Evolutionary conservation across 331 rosid genomes (phyloP).

Genomic region (Rosa hybrid): DNA sequence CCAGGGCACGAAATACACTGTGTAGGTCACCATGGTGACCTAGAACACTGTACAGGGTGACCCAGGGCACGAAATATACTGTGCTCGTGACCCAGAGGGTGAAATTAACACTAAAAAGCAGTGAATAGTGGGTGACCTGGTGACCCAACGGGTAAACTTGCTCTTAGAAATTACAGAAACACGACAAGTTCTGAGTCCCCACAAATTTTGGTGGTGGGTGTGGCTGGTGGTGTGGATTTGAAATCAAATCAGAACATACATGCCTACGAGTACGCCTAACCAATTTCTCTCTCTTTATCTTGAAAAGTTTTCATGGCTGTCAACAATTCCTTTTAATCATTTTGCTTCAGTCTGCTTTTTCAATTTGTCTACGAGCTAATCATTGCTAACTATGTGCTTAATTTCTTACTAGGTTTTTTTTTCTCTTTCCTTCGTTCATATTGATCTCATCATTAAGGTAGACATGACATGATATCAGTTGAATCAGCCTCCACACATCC

Average conservation of each 20-base stretch:
- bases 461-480: too few species aligned
- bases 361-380: neutral
- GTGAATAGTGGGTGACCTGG: too few species aligned
- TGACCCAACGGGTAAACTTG: too few species aligned
- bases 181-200: constrained; percentile 48
- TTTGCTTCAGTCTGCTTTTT: neutral
- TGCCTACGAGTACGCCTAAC: constrained; percentile 1
- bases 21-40: too few species aligned
- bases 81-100: too few species aligned
- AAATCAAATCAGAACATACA: constrained; percentile 32
- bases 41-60: too few species aligned
- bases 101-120: too few species aligned
- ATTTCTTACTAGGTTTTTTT: neutral
- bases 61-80: too few species aligned
- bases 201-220: constrained; percentile 12
- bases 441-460: too few species aligned
- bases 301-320: neutral
- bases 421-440: neutral
- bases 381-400: neutral
- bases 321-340: neutral
- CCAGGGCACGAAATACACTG: too few species aligned
- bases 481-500: too few species aligned
- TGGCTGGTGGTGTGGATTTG: constrained; percentile 9
- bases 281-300: neutral
- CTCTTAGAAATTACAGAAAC: constrained; percentile 14